A percentile compares a stretch with the other conserved stretches of the same genome.
Conservation (phyloP, 2,329 filamentous ascomycete species). For the Cytospora paraplurivora region DNA sequence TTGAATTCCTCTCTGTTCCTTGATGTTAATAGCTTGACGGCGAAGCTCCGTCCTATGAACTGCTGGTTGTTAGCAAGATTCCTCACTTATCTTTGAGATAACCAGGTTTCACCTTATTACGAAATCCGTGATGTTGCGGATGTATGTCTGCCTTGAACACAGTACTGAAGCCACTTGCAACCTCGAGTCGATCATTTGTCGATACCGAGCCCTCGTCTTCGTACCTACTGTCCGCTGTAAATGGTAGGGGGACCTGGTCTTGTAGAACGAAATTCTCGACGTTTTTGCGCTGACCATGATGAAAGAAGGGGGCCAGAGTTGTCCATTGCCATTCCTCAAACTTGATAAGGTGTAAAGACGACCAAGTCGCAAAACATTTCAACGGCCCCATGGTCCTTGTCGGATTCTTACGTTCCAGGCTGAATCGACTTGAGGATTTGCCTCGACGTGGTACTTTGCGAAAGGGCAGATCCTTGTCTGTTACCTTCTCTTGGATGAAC, state of each 20-base stretch:
- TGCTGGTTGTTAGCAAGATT: not conserved
- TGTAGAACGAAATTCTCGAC: slow-evolving; percentile 11
- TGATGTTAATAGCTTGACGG: slow-evolving; percentile 26
- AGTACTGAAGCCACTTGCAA: slow-evolving; percentile 21
- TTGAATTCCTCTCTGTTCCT: slow-evolving; percentile 18
- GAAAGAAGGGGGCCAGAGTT: slow-evolving; percentile 22
- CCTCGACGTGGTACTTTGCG: not conserved
- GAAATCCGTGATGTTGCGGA: slow-evolving; percentile 29
- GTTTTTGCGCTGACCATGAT: not conserved
- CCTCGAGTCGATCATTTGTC: not conserved
- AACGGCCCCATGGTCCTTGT: not conserved
- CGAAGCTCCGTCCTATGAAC: slow-evolving; percentile 11
- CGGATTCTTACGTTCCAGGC: not conserved
- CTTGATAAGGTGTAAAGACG: slow-evolving; percentile 10
- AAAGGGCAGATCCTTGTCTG: slow-evolving; percentile 20
- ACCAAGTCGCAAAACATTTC: slow-evolving; percentile 20
- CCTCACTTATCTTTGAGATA: not conserved
- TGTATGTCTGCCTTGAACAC: slow-evolving; percentile 28
- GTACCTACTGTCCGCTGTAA: not conserved
- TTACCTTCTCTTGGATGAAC: slow-evolving; percentile 20
- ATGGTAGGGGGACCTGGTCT: slow-evolving; percentile 19
- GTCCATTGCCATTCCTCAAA: slow-evolving; percentile 30
- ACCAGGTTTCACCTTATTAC: not conserved
- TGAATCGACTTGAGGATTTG: not conserved
- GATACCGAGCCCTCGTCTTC: not conserved